phyloP scores from a whole-genome alignment of 306 rosid species.

The Acacia crassicarpa region DNA sequence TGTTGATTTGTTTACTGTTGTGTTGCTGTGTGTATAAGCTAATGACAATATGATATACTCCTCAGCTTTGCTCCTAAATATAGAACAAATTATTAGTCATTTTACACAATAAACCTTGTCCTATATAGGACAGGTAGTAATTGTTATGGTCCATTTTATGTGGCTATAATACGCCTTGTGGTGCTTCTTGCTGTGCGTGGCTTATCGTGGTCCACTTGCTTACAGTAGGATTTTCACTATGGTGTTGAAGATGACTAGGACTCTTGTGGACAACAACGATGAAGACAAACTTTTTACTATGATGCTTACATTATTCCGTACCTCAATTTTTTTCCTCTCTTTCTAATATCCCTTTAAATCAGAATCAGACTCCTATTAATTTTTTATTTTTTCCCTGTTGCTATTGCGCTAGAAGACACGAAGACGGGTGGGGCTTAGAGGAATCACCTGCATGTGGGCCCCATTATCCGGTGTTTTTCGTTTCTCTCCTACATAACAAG shows the following conservation, averaged over 20 bases:
- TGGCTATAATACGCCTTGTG: conserved; percentile 11
- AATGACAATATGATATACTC: neutral
- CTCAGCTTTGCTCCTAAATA: too few relatives aligned
- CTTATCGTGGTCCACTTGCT: conserved; percentile 38
- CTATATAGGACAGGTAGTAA: neutral
- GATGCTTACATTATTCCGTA: conserved; percentile 4
- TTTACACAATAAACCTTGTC: too few relatives aligned
- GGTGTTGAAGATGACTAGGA: conserved; percentile 22
- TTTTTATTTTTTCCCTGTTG: neutral
- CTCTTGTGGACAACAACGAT: conserved; percentile 36
- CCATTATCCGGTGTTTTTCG: neutral
- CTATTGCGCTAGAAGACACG: neutral
- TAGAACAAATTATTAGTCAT: too few relatives aligned
- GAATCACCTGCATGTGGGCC: neutral
- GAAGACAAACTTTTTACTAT: conserved; percentile 40
- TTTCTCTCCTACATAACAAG: neutral
- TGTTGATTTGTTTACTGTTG: neutral
- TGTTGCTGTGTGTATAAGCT: neutral
- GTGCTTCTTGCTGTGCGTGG: conserved; percentile 32
- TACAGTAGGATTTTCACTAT: conserved; percentile 6
- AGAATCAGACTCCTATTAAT: neutral
- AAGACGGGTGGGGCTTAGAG: neutral
- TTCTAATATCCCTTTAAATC: neutral
- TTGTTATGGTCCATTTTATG: neutral
- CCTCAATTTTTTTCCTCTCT: neutral